Evolutionary conservation across 345 rosid species (phyloP).

Genomic region (Gynandropsis gynandra): DNA sequence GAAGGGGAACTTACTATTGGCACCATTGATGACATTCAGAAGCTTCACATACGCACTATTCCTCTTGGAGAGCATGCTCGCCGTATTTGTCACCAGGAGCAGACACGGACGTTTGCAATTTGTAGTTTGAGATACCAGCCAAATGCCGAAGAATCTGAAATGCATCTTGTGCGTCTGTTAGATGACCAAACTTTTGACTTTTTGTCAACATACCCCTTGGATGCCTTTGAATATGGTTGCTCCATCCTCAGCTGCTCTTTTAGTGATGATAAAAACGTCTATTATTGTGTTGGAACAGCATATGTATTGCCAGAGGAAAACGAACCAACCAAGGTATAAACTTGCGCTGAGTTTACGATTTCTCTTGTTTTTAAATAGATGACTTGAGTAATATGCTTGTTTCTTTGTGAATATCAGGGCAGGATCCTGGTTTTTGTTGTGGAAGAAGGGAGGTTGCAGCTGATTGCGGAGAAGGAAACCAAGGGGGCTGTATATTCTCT

Average conservation of each 20-base stretch:
- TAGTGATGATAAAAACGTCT: slow-evolving; percentile 63
- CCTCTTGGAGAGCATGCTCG: slow-evolving; percentile 91
- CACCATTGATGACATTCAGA: slow-evolving; percentile 93
- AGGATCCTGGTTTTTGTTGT: slow-evolving; percentile 78
- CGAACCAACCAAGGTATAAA: slow-evolving; percentile 82
- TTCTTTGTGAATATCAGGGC: slow-evolving; percentile 43
- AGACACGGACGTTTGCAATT: slow-evolving; percentile 80
- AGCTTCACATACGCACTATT: slow-evolving; percentile 95
- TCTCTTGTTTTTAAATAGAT: slow-evolving; percentile 1
- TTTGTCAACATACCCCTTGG: slow-evolving; percentile 73
- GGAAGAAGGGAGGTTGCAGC: slow-evolving; percentile 84
- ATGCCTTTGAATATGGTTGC: slow-evolving; percentile 79
- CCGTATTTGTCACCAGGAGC: slow-evolving; percentile 93
- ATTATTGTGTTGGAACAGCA: slow-evolving; percentile 92
- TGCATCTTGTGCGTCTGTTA: slow-evolving; percentile 67
- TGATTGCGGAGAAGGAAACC: slow-evolving; percentile 86
- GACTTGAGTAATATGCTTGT: not conserved
- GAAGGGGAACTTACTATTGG: slow-evolving; percentile 93
- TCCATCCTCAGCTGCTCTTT: slow-evolving; percentile 91
- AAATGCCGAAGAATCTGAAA: slow-evolving; percentile 68
- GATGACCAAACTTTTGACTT: slow-evolving; percentile 85
- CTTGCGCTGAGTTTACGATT: slow-evolving; percentile 5
- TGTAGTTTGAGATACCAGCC: slow-evolving; percentile 69
- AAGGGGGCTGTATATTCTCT: slow-evolving; percentile 83
- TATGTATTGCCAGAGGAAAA: slow-evolving; percentile 86